A percentile compares a stretch with the other conserved stretches of the same genome.
phyloP scores from a whole-genome alignment of 495 filamentous ascomycete species.

The Penicillium subrubescens region DNA sequence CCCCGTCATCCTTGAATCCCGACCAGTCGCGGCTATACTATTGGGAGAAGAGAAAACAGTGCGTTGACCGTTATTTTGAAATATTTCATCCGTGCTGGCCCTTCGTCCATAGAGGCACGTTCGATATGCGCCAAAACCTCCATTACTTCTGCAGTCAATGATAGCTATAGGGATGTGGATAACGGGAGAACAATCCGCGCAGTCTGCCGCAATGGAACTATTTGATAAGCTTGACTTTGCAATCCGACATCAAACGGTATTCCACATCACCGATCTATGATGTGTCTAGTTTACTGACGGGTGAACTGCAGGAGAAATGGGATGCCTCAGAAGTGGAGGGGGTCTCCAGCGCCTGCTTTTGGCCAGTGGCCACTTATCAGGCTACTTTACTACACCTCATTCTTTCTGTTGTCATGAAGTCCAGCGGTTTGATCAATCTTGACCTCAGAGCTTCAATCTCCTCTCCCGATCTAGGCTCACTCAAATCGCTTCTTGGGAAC shows the following conservation, averaged over 20 bases:
- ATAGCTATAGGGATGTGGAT: constrained; percentile 33
- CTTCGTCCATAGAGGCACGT: constrained; percentile 33
- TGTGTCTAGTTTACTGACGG: constrained; percentile 9
- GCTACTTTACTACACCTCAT: constrained; percentile 37
- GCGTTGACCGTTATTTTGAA: constrained; percentile 30
- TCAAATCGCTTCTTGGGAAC: constrained; percentile 27
- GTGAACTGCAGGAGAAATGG: constrained; percentile 29
- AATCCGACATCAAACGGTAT: constrained; percentile 31
- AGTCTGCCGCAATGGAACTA: constrained; percentile 26
- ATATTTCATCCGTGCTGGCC: constrained; percentile 35
- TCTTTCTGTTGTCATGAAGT: constrained; percentile 19
- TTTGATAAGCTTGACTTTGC: constrained; percentile 25
- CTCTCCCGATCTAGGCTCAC: constrained; percentile 13
- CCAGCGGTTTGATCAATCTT: constrained; percentile 4
- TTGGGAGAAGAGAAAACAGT: constrained; percentile 18
- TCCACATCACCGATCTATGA: background rate
- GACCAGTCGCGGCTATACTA: background rate
- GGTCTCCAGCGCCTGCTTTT: constrained; percentile 16
- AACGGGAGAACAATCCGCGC: constrained; percentile 13
- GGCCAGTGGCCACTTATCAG: constrained; percentile 39
- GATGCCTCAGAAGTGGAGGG: constrained; percentile 21
- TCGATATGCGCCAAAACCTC: constrained; percentile 16
- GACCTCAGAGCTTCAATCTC: constrained; percentile 24
- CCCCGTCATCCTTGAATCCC: background rate
- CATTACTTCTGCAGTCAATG: constrained; percentile 34